Base-by-base conservation (phyloP, 1,139 yeast species). In the Trichomonascaceae sp. region DNA sequence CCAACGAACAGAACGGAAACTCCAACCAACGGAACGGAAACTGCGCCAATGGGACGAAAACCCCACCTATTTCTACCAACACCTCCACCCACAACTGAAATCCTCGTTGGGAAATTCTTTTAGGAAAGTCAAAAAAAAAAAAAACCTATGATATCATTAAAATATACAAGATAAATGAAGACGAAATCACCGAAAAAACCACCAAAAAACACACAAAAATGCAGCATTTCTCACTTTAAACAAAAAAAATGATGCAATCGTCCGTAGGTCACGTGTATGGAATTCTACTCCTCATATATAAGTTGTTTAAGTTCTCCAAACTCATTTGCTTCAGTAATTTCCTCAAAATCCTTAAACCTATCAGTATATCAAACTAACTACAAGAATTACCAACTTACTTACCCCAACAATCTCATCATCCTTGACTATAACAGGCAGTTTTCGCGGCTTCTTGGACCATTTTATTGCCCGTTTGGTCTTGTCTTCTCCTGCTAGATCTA, bases 361-460 rank as follows among this genome's bases (percentile, higher is more conserved):
- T 22, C 24, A 22, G 24, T 4, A 22, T 6, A 22, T 22, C 6
- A 22, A 22, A 22, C 6, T 22, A 6, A 22, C 24, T 22, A 22
- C 10, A 45, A 45, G 13, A 6, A 22, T 8, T 24, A n/a, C 24
- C 47, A n/a, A 22, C 12, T 8, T 19, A 50, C 63, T 57, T 56
- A 60, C 67, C 9, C 96, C 96, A 61, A 91, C 85, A 58, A 84
- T 81, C 62, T 89, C 96, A 45, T 75, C 76, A n/a, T 95, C 96
- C 64, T 96, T 79, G 27, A 91, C 90, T 20, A 93, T 80, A n/a
- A 95, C 98, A 1, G 99, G 99, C 54, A 90, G 78, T 1, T 81
- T 73, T 63, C 86, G 83, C 5, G 96, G 96, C 48, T 77, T 76
- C 17, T 89, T 78, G 60, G 84, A 80, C 67, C 95, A 79, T 65